phyloP scores from a whole-genome alignment of 1,284 basidiomycete species.

The Pholiota adiposa region DNA sequence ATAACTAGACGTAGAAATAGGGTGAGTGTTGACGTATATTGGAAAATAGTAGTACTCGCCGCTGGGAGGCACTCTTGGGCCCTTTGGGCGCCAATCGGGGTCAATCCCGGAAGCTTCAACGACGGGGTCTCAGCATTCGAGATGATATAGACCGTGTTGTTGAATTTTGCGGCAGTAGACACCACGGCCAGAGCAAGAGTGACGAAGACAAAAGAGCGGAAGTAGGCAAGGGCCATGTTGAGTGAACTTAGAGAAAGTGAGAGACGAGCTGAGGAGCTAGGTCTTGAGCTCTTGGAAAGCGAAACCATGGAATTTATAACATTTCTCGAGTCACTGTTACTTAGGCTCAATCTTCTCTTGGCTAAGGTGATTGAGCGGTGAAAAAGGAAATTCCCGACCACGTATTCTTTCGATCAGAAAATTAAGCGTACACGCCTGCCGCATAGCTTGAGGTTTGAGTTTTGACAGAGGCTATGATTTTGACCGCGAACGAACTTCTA shows the following conservation, averaged over 20 bases:
- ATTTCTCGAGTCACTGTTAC: neutral
- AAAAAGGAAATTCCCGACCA: neutral
- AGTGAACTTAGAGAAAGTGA: neutral
- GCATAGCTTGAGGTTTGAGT: neutral
- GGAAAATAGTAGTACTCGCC: constrained; percentile 13
- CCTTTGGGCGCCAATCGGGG: constrained; percentile 25
- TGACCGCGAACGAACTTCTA: neutral
- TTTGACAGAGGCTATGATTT: neutral
- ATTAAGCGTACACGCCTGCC: neutral
- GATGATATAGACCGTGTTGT: constrained; percentile 28
- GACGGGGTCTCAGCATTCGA: constrained; percentile 31
- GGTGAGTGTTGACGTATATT: too few relatives aligned
- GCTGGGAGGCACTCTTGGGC: constrained; percentile 28
- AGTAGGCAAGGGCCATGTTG: constrained; percentile 6
- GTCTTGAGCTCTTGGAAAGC: neutral
- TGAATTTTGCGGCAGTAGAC: constrained; percentile 7
- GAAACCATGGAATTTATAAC: neutral
- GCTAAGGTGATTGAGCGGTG: constrained; percentile 5
- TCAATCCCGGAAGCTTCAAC: constrained; percentile 25
- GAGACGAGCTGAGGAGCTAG: neutral
- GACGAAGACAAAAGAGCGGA: constrained; percentile 1
- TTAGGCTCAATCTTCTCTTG: constrained; percentile 1
- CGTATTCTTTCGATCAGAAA: neutral
- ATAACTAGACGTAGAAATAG: constrained; percentile 13
- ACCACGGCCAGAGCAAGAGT: neutral